phyloP scores from a whole-genome alignment of 1,139 yeast genomes.

The Geotrichum fermentans region DNA sequence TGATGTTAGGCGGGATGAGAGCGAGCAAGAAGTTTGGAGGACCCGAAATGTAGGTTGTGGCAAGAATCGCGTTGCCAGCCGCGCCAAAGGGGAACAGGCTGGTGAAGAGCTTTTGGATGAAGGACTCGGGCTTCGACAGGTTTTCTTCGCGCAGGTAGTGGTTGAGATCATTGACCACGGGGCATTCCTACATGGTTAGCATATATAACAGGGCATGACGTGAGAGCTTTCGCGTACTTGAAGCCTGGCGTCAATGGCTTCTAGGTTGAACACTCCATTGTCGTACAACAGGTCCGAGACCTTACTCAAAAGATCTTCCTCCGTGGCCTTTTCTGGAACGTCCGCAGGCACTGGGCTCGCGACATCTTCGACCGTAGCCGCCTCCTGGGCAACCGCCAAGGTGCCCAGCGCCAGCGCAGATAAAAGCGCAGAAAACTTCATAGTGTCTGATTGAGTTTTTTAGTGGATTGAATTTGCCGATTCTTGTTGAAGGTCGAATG shows the following conservation, averaged over 20 bases:
- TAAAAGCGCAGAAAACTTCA: neutral
- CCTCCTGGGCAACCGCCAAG: neutral
- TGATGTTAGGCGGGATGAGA: conserved; percentile 47
- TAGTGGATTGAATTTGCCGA: neutral
- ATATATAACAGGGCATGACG: neutral
- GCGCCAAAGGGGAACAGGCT: conserved; percentile 51
- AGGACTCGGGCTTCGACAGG: conserved; percentile 29
- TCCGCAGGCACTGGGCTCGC: conserved; percentile 5
- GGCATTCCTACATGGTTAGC: conserved; percentile 34
- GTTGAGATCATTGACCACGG: conserved; percentile 40
- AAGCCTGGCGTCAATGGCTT: conserved; percentile 28
- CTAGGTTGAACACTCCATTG: conserved; percentile 43
- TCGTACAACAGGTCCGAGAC: conserved; percentile 26
- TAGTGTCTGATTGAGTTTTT: neutral
- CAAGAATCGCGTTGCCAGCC: conserved; percentile 54
- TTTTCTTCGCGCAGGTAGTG: conserved; percentile 25
- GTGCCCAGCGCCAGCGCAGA: conserved; percentile 1
- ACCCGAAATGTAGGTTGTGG: conserved; percentile 57
- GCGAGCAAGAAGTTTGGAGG: conserved; percentile 55
- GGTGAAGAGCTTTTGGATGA: conserved; percentile 28
- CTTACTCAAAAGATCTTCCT: neutral
- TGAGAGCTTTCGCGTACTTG: conserved; percentile 5
- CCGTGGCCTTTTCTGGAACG: neutral
- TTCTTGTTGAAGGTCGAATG: too few relatives aligned
- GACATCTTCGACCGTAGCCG: neutral